phyloP scores from a whole-genome alignment of 345 rosid species.

The Rubroshorea leprosula region DNA sequence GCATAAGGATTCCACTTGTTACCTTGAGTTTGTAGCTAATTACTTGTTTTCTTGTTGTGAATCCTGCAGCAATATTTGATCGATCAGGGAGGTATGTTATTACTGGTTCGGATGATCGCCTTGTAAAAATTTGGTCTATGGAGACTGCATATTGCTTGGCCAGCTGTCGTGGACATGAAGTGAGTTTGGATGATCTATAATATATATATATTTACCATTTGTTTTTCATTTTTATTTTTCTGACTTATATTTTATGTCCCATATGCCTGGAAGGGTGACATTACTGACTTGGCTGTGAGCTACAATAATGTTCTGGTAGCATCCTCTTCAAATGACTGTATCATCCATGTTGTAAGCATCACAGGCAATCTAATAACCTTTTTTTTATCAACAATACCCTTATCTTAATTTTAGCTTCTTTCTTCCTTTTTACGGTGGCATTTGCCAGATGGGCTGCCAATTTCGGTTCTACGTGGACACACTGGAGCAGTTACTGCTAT shows the following conservation, averaged over 20 bases:
- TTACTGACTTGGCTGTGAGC: constrained; percentile 97
- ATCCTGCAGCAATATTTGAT: constrained; percentile 85
- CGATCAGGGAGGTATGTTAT: constrained; percentile 92
- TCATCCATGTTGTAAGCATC: constrained; percentile 86
- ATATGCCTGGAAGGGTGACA: constrained; percentile 75
- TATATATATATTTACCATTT: constrained; percentile 7
- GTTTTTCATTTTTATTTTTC: constrained; percentile 9
- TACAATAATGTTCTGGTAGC: constrained; percentile 90
- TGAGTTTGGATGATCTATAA: constrained; percentile 37
- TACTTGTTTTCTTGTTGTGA: constrained; percentile 14
- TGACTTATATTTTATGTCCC: constrained; percentile 12
- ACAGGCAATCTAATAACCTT: constrained; percentile 9
- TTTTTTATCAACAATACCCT: no score
- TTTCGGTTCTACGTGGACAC: constrained; percentile 92
- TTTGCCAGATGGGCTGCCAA: constrained; percentile 91
- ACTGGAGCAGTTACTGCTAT: constrained; percentile 95
- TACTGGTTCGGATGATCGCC: constrained; percentile 98
- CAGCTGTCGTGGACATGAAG: constrained; percentile 99
- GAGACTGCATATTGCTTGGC: constrained; percentile 99
- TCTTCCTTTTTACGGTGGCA: constrained; percentile 73
- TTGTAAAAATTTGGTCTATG: constrained; percentile 99
- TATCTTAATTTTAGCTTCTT: constrained; percentile 2
- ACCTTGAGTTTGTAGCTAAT: constrained; percentile 5
- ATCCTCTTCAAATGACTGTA: constrained; percentile 93
- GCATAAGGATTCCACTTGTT: constrained; percentile 2